Evolutionary conservation across 169 alveolate genomes (phyloP).

Genomic region (Eimeria falciformis): DNA sequence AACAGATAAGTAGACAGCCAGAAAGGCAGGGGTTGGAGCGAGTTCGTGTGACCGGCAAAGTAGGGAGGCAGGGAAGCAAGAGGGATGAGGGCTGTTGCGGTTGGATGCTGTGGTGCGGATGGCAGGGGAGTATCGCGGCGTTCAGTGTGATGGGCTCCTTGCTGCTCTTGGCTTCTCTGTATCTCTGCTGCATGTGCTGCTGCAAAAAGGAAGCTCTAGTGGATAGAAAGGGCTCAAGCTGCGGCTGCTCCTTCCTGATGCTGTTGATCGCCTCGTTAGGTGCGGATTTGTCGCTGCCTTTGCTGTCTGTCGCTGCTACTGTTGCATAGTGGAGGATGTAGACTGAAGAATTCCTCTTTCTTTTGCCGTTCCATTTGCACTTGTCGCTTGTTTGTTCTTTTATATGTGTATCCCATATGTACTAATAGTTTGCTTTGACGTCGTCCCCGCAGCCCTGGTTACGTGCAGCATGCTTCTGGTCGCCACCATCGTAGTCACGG

Average conservation of each 20-base stretch:
- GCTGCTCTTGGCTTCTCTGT: constrained; percentile 55
- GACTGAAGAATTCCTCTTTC: neutral
- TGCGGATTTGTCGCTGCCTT: neutral
- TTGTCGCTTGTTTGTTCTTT: too few species aligned
- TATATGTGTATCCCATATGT: neutral
- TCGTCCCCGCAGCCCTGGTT: constrained; percentile 14
- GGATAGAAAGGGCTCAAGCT: constrained; percentile 44
- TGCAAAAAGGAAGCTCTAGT: constrained; percentile 29
- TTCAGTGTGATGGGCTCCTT: constrained; percentile 28
- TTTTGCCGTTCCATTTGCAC: too few species aligned
- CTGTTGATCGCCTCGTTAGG: constrained; percentile 22
- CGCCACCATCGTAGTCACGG: constrained; percentile 17
- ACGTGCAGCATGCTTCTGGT: constrained; percentile 22
- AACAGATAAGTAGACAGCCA: too few species aligned
- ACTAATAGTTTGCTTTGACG: neutral
- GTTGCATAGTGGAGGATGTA: neutral
- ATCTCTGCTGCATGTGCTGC: constrained; percentile 62
- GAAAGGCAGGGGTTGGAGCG: too few species aligned
- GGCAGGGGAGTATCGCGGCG: constrained; percentile 6
- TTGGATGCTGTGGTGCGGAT: neutral
- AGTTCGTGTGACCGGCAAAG: neutral
- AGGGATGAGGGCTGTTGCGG: neutral
- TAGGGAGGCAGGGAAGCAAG: neutral
- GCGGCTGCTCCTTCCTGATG: constrained; percentile 56
- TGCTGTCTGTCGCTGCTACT: neutral